These are phyloP conservation scores for Chlamydomonas reinhardtii DNA, from an alignment of 163 green algal genomes.

Conservation along the genomic window DNA sequence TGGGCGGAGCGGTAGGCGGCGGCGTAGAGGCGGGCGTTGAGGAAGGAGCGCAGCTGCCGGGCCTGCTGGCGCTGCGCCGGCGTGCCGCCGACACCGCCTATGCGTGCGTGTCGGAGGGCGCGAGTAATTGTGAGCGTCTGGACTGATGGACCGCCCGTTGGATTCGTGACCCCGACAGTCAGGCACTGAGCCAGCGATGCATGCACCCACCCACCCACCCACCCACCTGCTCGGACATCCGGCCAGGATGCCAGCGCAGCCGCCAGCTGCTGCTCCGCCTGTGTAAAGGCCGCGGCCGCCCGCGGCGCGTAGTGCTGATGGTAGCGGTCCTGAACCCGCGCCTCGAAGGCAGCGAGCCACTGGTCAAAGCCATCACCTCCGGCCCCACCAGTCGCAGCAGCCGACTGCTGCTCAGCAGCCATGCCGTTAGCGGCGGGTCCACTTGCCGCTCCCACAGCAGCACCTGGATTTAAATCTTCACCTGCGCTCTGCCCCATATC, in stretches of 20 bases:
- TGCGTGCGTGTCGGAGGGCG: too few relatives aligned
- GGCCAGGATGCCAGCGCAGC: neutral
- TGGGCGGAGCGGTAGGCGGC: slow-evolving; percentile 18
- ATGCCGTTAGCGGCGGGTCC: neutral
- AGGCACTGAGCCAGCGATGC: too few relatives aligned
- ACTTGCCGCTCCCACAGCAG: neutral
- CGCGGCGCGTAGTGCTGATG: too few relatives aligned
- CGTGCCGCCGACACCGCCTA: too few relatives aligned
- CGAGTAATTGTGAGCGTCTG: too few relatives aligned
- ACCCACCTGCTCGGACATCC: neutral
- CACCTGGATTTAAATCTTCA: neutral
- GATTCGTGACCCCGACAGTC: too few relatives aligned
- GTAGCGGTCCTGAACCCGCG: neutral
- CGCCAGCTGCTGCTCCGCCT: too few relatives aligned
- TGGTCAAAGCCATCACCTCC: neutral
- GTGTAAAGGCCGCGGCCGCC: too few relatives aligned
- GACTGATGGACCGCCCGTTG: neutral
- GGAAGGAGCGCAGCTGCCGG: neutral
- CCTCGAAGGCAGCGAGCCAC: neutral
- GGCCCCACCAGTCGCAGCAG: neutral
- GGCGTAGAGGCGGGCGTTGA: slow-evolving; percentile 30
- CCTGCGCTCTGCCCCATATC: too few relatives aligned
- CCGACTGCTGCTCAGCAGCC: neutral
- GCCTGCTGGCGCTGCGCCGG: neutral
- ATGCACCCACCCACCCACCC: too few relatives aligned